These are phyloP conservation scores for Phialemoniopsis sp. DNA, from an alignment of 2,329 filamentous ascomycete species.

Conservation along the genomic window DNA sequence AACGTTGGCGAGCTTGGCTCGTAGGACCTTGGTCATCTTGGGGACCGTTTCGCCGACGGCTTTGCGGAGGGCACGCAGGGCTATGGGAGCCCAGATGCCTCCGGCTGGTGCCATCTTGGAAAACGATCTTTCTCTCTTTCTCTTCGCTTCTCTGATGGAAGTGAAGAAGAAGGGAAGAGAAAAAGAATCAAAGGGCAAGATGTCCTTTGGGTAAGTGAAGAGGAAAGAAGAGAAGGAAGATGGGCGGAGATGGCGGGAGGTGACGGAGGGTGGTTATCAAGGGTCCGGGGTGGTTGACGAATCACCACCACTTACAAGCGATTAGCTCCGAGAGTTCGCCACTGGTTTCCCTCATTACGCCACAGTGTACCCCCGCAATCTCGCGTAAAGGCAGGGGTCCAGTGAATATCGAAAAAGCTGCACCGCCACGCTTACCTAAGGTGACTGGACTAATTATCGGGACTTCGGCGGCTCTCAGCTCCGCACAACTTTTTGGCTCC, in stretches of 20 bases:
- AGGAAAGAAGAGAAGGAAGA: constrained; percentile 2
- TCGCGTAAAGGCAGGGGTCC: too few relatives aligned
- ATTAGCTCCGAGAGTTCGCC: too few relatives aligned
- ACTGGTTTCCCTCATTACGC: constrained; percentile 6
- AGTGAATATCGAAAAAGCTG: too few relatives aligned
- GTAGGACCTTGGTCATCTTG: constrained; percentile 46
- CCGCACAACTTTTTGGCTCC: constrained; percentile 12
- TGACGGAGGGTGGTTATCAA: too few relatives aligned
- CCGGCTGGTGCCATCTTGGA: constrained; percentile 50
- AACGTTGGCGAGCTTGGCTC: constrained; percentile 41
- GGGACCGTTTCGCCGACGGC: constrained; percentile 32
- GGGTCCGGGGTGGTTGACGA: too few relatives aligned
- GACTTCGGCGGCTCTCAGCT: not conserved
- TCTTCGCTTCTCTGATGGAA: not conserved
- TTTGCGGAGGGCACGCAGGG: constrained; percentile 49
- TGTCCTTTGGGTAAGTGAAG: not conserved
- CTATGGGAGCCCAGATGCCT: constrained; percentile 53
- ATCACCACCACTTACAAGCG: too few relatives aligned
- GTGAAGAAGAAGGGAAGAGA: constrained; percentile 1
- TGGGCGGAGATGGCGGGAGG: constrained; percentile 1
- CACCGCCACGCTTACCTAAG: too few relatives aligned
- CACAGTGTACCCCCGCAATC: too few relatives aligned
- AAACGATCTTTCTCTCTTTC: constrained; percentile 16
- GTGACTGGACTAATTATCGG: too few relatives aligned
- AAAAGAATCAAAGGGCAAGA: not conserved